phyloP scores from a whole-genome alignment of 176 grass and related monocot species.

The Carex pumila region DNA sequence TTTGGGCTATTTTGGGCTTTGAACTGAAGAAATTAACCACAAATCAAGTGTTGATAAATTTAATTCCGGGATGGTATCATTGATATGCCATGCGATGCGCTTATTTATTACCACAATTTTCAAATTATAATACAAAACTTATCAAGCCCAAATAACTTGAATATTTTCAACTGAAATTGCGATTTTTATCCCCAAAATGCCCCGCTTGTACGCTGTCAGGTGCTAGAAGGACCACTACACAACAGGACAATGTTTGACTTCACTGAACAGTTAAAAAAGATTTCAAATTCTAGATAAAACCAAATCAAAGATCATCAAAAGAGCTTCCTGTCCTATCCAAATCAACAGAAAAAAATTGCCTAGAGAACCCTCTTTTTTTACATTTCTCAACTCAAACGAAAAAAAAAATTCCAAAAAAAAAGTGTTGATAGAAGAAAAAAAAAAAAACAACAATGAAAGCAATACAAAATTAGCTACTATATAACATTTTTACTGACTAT shows the following conservation, averaged over 20 bases:
- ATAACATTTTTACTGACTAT: conserved; percentile 15
- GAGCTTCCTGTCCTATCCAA: background rate
- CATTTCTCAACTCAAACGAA: background rate
- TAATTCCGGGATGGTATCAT: background rate
- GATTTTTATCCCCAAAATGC: background rate
- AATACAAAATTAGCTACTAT: background rate
- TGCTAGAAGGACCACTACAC: background rate
- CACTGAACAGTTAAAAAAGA: background rate
- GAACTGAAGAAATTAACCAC: background rate
- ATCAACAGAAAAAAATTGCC: background rate
- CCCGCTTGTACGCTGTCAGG: background rate
- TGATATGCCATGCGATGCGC: background rate
- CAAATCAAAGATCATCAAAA: background rate
- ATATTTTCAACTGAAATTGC: background rate
- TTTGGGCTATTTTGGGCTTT: background rate
- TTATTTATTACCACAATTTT: background rate
- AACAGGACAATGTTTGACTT: background rate
- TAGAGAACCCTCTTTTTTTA: conserved; percentile 4
- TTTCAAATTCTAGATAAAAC: background rate
- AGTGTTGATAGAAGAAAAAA: background rate
- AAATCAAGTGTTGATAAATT: background rate
- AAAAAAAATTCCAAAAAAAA: background rate
- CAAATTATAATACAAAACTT: background rate
- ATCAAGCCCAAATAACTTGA: background rate
- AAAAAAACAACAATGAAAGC: background rate